Conservation (phyloP, 2,329 filamentous ascomycete species). For the Diaporthe australafricana region DNA sequence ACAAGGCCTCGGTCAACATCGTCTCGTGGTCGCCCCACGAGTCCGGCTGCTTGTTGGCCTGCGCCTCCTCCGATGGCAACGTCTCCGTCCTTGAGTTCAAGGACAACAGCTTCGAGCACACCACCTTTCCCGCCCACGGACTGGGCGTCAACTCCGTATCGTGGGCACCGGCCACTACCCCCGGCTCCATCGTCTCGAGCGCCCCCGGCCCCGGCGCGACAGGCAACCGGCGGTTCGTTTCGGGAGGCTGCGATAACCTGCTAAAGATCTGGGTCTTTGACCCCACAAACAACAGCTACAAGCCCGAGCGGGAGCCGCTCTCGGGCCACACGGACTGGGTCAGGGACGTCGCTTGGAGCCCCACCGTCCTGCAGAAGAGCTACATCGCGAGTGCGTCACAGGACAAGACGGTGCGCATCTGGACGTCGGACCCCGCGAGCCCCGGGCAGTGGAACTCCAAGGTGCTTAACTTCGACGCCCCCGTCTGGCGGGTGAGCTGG, state of each 20-base stretch:
- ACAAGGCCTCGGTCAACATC: constrained; percentile 97
- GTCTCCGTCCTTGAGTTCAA: constrained; percentile 97
- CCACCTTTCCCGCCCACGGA: constrained; percentile 90
- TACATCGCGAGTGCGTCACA: constrained; percentile 97
- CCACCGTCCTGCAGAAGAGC: constrained; percentile 92
- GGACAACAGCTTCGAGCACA: constrained; percentile 92
- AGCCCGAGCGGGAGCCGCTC: constrained; percentile 73
- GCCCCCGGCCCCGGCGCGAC: constrained; percentile 68
- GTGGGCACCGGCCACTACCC: constrained; percentile 88
- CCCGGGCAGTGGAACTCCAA: constrained; percentile 85
- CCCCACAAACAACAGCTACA: constrained; percentile 69
- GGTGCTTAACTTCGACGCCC: constrained; percentile 86
- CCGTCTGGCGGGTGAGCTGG: constrained; percentile 98
- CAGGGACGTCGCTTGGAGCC: constrained; percentile 96
- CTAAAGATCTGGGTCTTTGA: constrained; percentile 95
- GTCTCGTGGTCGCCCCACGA: constrained; percentile 98
- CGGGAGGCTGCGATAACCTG: constrained; percentile 91
- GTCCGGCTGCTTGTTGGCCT: constrained; percentile 92
- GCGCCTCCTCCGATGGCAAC: constrained; percentile 92
- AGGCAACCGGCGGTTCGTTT: constrained; percentile 86
- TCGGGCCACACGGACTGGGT: constrained; percentile 95
- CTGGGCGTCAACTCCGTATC: constrained; percentile 95
- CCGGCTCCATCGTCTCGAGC: constrained; percentile 86
- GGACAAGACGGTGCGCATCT: constrained; percentile 97
- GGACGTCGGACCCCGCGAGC: constrained; percentile 80